phyloP scores from a whole-genome alignment of 1,284 basidiomycete genomes.

The Malassezia arunalokei region DNA sequence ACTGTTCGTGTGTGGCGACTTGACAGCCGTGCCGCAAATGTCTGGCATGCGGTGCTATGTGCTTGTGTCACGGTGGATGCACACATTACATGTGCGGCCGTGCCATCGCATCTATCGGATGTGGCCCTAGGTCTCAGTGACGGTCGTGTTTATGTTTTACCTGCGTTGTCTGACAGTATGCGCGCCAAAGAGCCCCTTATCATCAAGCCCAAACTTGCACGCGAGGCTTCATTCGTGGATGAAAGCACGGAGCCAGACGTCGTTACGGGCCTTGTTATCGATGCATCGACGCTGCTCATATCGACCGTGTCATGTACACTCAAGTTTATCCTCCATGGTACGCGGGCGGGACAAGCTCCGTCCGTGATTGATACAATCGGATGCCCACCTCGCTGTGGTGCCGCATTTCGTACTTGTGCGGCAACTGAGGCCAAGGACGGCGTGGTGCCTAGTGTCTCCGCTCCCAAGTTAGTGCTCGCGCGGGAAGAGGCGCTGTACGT shows the following conservation, averaged over 20 bases:
- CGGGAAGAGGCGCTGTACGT: conserved; percentile 84
- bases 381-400: conserved; percentile 67
- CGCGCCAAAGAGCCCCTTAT: conserved; percentile 22
- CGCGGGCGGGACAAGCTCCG: conserved; percentile 57
- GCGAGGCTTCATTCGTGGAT: conserved; percentile 16
- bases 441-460: not conserved
- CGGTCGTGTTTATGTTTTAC: conserved; percentile 82
- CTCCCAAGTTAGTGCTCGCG: conserved; percentile 58
- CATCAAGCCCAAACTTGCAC: conserved; percentile 33
- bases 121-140: conserved; percentile 83
- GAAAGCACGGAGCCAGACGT: conserved; percentile 55
- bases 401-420: conserved; percentile 30
- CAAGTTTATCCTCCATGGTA: conserved; percentile 63
- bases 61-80: conserved; percentile 13
- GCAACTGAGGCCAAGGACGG: not conserved
- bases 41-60: conserved; percentile 23
- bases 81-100: conserved; percentile 51
- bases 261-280: conserved; percentile 62
- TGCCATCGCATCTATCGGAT: conserved; percentile 63
- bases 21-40: not conserved
- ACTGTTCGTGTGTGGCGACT: conserved; percentile 40
- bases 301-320: conserved; percentile 73
- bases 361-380: conserved; percentile 73
- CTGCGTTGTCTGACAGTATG: conserved; percentile 72
- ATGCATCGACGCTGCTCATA: conserved; percentile 57